phyloP scores from a whole-genome alignment of 768 basidiomycete species.

The Exsudoporus frostii region DNA sequence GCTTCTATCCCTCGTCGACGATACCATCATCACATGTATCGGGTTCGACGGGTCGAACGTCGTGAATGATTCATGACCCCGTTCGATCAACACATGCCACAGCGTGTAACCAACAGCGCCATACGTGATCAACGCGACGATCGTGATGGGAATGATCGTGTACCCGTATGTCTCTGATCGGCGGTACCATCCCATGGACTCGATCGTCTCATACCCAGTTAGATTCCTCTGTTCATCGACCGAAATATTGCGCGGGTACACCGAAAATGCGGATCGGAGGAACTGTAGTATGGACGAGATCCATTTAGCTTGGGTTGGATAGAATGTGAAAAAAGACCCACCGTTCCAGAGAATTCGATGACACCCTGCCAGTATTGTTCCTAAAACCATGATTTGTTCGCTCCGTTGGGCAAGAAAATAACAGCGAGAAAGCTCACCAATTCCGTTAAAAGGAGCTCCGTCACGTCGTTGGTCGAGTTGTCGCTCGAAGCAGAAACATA shows the following conservation, averaged over 20 bases:
- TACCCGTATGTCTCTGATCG: neutral
- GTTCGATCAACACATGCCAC: neutral
- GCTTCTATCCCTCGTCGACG: neutral
- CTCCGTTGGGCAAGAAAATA: too few relatives aligned
- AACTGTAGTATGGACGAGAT: neutral
- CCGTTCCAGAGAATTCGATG: conserved; percentile 18
- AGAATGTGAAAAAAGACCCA: neutral
- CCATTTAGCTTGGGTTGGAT: neutral
- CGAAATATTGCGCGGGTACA: neutral
- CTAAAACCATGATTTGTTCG: neutral
- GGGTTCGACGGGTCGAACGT: conserved; percentile 7
- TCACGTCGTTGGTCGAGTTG: neutral
- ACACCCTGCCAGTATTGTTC: conserved; percentile 16
- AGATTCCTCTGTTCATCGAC: neutral
- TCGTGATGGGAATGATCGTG: conserved; percentile 3
- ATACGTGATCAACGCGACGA: conserved; percentile 4
- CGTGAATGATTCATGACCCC: neutral
- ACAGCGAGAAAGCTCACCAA: neutral
- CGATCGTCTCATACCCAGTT: neutral
- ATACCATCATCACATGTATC: conserved; percentile 5
- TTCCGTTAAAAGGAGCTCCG: neutral
- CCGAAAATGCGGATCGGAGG: conserved; percentile 10
- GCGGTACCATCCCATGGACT: conserved; percentile 3
- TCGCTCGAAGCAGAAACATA: neutral
- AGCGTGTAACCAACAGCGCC: conserved; percentile 8